phyloP scores from a whole-genome alignment of 176 grass and related monocot genomes.

The Tillandsia fasciculata region DNA sequence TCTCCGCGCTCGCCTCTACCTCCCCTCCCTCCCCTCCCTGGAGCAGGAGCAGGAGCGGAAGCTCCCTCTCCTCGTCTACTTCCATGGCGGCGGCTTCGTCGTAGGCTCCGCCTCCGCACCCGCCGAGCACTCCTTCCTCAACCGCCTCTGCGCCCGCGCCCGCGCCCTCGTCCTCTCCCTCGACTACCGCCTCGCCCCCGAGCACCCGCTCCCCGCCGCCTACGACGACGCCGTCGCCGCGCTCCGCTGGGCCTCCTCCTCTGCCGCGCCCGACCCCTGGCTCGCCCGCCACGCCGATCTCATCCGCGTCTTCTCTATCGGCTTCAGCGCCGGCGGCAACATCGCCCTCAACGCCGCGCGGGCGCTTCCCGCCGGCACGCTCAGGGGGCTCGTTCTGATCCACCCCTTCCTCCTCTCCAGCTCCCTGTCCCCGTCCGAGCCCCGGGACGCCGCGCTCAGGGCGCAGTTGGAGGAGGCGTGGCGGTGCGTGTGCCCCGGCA shows the following conservation, averaged over 20 bases:
- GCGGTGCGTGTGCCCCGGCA: conserved; percentile 41
- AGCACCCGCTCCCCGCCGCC: conserved; percentile 43
- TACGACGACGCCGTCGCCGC: conserved; percentile 39
- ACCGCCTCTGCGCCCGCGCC: conserved; percentile 26
- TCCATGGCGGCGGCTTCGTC: conserved; percentile 44
- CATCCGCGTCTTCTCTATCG: conserved; percentile 22
- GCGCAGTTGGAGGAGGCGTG: conserved; percentile 31
- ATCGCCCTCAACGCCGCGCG: conserved; percentile 37
- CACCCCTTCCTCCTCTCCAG: conserved; percentile 23
- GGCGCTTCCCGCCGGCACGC: conserved; percentile 8
- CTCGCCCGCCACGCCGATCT: conserved; percentile 21
- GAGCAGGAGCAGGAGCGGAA: not conserved
- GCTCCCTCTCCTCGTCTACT: conserved; percentile 46
- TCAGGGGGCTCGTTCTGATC: conserved; percentile 32
- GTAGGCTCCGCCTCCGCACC: conserved; percentile 27
- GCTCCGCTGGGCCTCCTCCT: conserved; percentile 26
- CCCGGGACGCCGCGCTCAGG: conserved; percentile 9
- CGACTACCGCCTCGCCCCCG: conserved; percentile 63
- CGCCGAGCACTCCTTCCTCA: conserved; percentile 40
- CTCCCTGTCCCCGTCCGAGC: not conserved
- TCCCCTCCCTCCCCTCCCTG: conserved; percentile 40
- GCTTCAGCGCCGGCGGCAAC: conserved; percentile 43
- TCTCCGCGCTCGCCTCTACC: conserved; percentile 62
- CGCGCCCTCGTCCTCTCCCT: conserved; percentile 42
- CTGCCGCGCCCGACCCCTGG: conserved; percentile 29